Conservation (phyloP, 306 rosid species). For the Vigna nakashimae region DNA sequence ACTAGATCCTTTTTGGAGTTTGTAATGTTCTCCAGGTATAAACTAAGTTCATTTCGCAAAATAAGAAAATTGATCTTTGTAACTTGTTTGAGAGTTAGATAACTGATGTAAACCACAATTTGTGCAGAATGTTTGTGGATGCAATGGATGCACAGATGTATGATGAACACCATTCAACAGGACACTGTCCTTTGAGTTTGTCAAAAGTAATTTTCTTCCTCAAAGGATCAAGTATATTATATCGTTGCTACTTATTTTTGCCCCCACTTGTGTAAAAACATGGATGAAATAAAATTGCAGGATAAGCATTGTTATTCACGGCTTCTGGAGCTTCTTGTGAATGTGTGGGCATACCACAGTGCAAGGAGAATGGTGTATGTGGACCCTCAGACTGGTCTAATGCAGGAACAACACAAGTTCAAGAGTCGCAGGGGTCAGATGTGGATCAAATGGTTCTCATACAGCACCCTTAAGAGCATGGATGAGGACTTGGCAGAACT, state of each 20-base stretch:
- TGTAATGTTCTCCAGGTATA: constrained; percentile 95
- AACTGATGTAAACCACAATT: constrained; percentile 27
- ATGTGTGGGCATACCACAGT: constrained; percentile 96
- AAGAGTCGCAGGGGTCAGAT: constrained; percentile 77
- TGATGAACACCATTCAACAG: constrained; percentile 76
- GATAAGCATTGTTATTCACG: constrained; percentile 91
- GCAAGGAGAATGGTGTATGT: constrained; percentile 86
- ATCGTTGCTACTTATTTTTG: constrained; percentile 18
- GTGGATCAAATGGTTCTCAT: constrained; percentile 92
- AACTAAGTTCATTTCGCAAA: constrained; percentile 15
- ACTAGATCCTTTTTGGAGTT: constrained; percentile 91
- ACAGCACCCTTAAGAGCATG: constrained; percentile 76
- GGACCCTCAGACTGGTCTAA: constrained; percentile 73
- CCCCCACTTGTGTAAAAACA: neutral
- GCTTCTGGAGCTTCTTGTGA: constrained; percentile 83
- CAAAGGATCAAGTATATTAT: neutral
- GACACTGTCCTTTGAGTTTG: constrained; percentile 80
- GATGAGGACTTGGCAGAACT: constrained; percentile 95
- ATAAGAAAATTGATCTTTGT: neutral
- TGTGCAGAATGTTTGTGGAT: constrained; percentile 91
- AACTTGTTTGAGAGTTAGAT: constrained; percentile 25
- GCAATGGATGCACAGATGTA: constrained; percentile 84
- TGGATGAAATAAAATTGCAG: constrained; percentile 54
- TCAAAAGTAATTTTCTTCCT: constrained; percentile 66
- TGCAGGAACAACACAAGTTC: constrained; percentile 88